These are phyloP conservation scores for Zygosaccharomyces bailii DNA, from an alignment of 805 yeast species.

Conservation along the genomic window DNA sequence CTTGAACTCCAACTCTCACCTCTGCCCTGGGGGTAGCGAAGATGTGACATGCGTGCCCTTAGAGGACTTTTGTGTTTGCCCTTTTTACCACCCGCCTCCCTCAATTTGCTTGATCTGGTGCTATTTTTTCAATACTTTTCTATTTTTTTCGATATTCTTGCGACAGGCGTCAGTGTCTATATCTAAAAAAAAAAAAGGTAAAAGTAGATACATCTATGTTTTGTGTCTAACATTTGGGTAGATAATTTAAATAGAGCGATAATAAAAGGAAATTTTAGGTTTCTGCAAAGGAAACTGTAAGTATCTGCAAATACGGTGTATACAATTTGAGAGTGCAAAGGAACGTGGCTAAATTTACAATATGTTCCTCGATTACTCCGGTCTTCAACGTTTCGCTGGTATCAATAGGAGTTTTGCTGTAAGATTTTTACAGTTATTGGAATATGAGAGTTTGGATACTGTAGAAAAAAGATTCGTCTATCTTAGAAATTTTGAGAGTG, in stretches of 20 bases:
- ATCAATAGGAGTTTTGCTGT: conserved; percentile 22
- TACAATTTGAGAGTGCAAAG: no score
- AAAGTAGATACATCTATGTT: no score
- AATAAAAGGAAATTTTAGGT: no score
- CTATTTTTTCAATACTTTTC: neutral
- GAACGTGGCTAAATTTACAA: neutral
- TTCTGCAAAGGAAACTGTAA: no score
- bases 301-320: no score
- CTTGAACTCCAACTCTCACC: no score
- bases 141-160: neutral
- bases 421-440: conserved; percentile 17
- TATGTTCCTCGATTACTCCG: conserved; percentile 28
- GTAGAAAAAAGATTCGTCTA: conserved; percentile 13
- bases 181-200: neutral
- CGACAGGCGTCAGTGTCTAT: neutral
- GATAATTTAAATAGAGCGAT: no score
- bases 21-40: no score
- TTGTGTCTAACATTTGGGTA: no score
- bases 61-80: no score
- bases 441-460: conserved; percentile 14
- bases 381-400: conserved; percentile 19
- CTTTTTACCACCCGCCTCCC: neutral
- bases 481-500: conserved; percentile 11
- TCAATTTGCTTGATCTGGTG: neutral
- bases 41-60: no score